Conservation (phyloP, 1,284 basidiomycete genomes). For the Singerocomus rubriflavus region DNA sequence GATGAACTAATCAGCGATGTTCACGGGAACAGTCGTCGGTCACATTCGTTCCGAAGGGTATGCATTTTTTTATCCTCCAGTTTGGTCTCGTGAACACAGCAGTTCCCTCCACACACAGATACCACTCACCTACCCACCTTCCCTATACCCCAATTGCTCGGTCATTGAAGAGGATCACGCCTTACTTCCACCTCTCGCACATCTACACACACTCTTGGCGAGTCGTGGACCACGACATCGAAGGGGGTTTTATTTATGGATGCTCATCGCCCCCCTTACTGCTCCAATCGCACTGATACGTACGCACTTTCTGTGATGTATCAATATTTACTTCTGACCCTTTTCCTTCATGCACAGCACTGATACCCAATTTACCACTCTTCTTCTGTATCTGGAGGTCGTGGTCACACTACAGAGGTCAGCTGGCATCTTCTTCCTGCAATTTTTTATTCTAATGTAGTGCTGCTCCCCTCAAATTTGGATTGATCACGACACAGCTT, state of each 20-base stretch:
- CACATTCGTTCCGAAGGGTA: conserved; percentile 7
- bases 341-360: conserved; percentile 40
- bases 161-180: neutral
- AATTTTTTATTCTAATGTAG: neutral
- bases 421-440: conserved; percentile 11
- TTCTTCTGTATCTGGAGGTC: conserved; percentile 82
- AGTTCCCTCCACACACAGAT: conserved; percentile 42
- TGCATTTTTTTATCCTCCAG: neutral
- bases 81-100: neutral
- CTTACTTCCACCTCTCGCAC: conserved; percentile 42
- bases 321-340: conserved; percentile 1
- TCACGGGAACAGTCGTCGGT: conserved; percentile 5
- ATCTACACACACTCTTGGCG: conserved; percentile 50
- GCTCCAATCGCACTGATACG: conserved; percentile 72
- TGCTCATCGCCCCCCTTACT: conserved; percentile 62
- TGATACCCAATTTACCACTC: conserved; percentile 80
- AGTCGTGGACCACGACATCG: conserved; percentile 60
- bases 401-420: conserved; percentile 80
- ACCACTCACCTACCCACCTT: conserved; percentile 65
- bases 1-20: conserved; percentile 20
- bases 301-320: conserved; percentile 37
- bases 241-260: conserved; percentile 63
- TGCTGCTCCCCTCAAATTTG: neutral
- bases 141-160: conserved; percentile 35
- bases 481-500: conserved; percentile 45